Evolutionary conservation across 1,139 yeast genomes (phyloP).

Genomic region (Candida pseudoviswanathii): DNA sequence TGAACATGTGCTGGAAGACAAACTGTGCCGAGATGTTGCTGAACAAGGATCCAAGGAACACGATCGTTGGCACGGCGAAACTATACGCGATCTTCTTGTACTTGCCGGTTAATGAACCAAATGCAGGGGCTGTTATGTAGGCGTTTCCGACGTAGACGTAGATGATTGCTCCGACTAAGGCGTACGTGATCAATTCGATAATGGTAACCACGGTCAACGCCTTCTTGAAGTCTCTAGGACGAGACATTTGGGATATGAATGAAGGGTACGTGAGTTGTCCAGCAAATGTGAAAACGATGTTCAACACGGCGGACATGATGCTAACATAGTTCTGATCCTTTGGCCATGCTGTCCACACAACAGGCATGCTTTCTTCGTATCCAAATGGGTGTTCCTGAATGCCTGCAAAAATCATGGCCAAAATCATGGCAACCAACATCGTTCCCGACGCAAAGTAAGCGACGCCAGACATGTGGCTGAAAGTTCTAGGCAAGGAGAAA

Average conservation of each 20-base stretch:
- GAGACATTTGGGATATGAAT: slow-evolving; percentile 60
- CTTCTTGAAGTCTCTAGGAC: slow-evolving; percentile 59
- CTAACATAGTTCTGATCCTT: slow-evolving; percentile 52
- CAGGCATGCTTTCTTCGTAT: slow-evolving; percentile 35
- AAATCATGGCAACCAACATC: slow-evolving; percentile 57
- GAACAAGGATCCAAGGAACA: slow-evolving; percentile 58
- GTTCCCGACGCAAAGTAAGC: slow-evolving; percentile 57
- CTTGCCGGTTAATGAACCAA: slow-evolving; percentile 49
- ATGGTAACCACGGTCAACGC: slow-evolving; percentile 55
- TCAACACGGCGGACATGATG: slow-evolving; percentile 58
- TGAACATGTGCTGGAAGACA: slow-evolving; percentile 47
- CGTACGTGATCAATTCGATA: slow-evolving; percentile 50
- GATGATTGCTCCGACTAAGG: slow-evolving; percentile 56
- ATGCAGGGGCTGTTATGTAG: slow-evolving; percentile 61
- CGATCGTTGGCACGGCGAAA: slow-evolving; percentile 61
- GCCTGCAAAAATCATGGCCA: slow-evolving; percentile 59
- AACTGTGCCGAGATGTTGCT: slow-evolving; percentile 57
- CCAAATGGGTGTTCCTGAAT: slow-evolving; percentile 51
- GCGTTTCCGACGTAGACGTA: slow-evolving; percentile 60
- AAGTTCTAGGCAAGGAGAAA: slow-evolving; percentile 58
- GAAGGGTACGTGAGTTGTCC: slow-evolving; percentile 67
- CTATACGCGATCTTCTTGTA: slow-evolving; percentile 59
- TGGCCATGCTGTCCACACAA: slow-evolving; percentile 51
- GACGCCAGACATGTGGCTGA: slow-evolving; percentile 50
- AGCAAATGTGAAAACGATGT: slow-evolving; percentile 63